Evolutionary conservation across 179 eudicot species (phyloP).

Genomic region (Silene noctiflora): DNA sequence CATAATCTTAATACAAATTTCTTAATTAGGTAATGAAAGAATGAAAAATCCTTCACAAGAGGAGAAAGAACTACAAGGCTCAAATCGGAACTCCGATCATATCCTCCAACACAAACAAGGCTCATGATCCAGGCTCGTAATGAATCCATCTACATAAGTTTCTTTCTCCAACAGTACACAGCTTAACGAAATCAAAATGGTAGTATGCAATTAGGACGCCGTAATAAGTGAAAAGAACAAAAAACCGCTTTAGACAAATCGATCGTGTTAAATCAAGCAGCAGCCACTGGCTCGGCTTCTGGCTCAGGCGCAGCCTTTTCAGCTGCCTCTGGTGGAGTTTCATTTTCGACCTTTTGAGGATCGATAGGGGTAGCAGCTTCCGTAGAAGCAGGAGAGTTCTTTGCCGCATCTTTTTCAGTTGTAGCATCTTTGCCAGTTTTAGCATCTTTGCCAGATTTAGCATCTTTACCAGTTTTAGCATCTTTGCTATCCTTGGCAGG

Average conservation of each 20-base stretch:
- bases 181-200: conserved; percentile 10
- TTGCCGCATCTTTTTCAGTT: conserved; percentile 27
- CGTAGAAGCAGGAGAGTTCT: conserved; percentile 11
- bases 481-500: conserved; percentile 53
- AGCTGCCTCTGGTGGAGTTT: conserved; percentile 24
- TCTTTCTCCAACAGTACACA: conserved; percentile 22
- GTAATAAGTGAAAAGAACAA: conserved; percentile 1
- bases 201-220: conserved; percentile 23
- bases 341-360: conserved; percentile 26
- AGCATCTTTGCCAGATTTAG: conserved; percentile 31
- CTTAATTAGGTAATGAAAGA: conserved; percentile 22
- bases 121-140: conserved; percentile 8
- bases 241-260: conserved; percentile 21
- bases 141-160: conserved; percentile 9
- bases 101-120: conserved; percentile 16
- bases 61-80: conserved; percentile 14
- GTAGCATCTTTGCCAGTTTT: conserved; percentile 26
- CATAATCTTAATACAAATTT: conserved; percentile 16
- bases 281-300: conserved; percentile 37
- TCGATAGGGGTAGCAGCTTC: conserved; percentile 23
- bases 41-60: conserved; percentile 9
- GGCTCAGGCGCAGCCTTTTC: conserved; percentile 18
- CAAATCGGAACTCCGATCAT: conserved; percentile 12
- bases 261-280: conserved; percentile 30
- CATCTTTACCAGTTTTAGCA: conserved; percentile 36